phyloP scores from a whole-genome alignment of 768 basidiomycete species.

The Boletus rubescentipes region DNA sequence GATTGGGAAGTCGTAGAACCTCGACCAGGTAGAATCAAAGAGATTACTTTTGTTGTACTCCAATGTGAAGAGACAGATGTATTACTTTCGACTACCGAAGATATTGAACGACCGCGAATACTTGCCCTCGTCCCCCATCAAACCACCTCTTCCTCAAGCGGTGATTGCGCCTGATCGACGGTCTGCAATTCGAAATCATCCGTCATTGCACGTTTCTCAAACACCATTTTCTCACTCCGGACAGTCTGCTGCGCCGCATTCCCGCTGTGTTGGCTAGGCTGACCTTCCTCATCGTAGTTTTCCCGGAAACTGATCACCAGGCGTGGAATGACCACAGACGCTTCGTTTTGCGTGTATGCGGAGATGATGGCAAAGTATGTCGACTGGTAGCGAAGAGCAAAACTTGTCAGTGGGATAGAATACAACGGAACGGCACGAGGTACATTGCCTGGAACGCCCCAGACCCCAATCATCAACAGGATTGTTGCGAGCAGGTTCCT shows the following conservation, averaged over 20 bases:
- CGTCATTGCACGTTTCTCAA: constrained; percentile 1
- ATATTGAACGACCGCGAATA: neutral
- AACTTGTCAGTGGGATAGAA: neutral
- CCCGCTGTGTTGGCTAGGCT: neutral
- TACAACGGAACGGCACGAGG: neutral
- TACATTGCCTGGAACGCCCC: constrained; percentile 13
- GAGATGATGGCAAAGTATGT: constrained; percentile 12
- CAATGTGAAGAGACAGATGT: neutral
- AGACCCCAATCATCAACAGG: constrained; percentile 17
- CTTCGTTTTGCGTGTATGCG: constrained; percentile 19
- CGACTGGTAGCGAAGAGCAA: neutral
- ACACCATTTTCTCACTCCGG: constrained; percentile 11
- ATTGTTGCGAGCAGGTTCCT: constrained; percentile 18
- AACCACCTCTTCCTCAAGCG: neutral
- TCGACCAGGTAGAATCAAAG: neutral
- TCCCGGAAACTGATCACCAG: constrained; percentile 22
- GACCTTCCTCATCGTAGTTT: constrained; percentile 5
- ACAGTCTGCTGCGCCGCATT: neutral
- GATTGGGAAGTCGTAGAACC: neutral
- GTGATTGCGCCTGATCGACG: neutral
- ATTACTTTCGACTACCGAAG: neutral
- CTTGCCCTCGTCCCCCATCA: neutral
- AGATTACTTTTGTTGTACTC: neutral
- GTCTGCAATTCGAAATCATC: constrained; percentile 4
- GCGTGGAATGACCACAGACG: constrained; percentile 18